Percentiles rank a stretch among this genome's conserved stretches.
phyloP scores from a whole-genome alignment of 257 asterid genomes.

The Solanum infundibuliforme region DNA sequence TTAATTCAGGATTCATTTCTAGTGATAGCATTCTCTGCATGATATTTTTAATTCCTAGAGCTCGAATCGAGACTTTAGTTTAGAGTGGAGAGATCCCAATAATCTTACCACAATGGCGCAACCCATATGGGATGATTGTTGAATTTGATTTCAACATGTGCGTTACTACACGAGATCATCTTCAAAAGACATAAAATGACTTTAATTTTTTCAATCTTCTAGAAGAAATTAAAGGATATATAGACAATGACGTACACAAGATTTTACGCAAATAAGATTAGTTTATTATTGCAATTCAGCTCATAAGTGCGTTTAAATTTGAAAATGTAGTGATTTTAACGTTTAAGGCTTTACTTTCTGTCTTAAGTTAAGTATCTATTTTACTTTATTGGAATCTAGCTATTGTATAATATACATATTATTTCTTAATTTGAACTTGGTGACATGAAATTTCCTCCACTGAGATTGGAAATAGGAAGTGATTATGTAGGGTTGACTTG shows the following conservation, averaged over 20 bases:
- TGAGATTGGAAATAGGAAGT: neutral
- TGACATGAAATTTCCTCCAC: neutral
- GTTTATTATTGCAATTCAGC: neutral
- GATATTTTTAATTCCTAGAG: too few relatives aligned
- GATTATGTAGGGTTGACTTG: neutral
- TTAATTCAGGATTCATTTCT: neutral
- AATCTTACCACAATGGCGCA: neutral
- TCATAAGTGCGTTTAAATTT: neutral
- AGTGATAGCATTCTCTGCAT: rapidly evolving
- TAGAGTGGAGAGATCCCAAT: neutral
- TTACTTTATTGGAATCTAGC: neutral
- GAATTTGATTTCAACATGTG: neutral
- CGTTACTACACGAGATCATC: neutral
- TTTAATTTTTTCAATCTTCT: neutral
- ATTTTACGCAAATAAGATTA: neutral
- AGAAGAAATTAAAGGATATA: neutral
- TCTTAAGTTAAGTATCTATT: neutral
- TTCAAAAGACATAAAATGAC: neutral
- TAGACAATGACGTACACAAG: neutral
- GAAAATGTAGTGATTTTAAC: neutral
- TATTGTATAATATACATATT: neutral
- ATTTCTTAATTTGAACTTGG: neutral
- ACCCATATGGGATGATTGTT: neutral
- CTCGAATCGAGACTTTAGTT: too few relatives aligned
- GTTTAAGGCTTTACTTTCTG: neutral